Evolutionary conservation across 352 stramenopile genomes (phyloP), one percentile per base, ranked within the genome.

Genomic region (Phytophthora cactorum): DNA sequence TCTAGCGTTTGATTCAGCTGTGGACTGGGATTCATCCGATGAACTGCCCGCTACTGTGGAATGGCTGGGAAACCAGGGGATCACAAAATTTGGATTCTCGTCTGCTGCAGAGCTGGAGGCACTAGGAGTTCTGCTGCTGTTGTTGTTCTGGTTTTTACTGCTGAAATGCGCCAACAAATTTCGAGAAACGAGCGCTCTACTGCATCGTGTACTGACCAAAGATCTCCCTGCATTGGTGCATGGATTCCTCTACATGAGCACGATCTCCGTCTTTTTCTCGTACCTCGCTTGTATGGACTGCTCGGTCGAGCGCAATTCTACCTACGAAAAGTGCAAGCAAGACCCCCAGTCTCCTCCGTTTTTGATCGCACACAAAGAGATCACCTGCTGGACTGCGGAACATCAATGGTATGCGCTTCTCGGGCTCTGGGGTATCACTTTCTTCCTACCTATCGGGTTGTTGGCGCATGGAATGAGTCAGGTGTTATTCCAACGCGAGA

Each of bases 141-240:
- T 90, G 12, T 2, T 72, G 8, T 28, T 68, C 7, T 90, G 77
- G 74, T 74, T 86, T 41, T n/a, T 89, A 17, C 55, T 87, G 52
- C 59, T 90, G 58, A 90, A 90, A 64, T 84, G 79, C n/a, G 75
- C 79, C 14, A 90, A 90, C 75, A 86, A 86, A 47, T 90, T 90
- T 62, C 82, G 82, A 52, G 79, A 90, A 32, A 86, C 66, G 31
- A 88, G 74, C 38, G 68, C 68, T 4, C 47, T 80, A 25, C 59
- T 90, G 11, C 84, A 90, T 66, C 74, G 71, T 0, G 45, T 86
- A 22, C 50, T 87, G 14, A 90, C 81, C 6, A 90, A 88, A 36
- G 81, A 90, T 52, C 61, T 90, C 14, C 79, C 81, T 25, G 66
- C 66, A 2, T 28, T 90, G 7, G 50, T 88, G 17, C 73, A 84